Percentiles rank a stretch among this genome's conserved stretches.
phyloP scores from a whole-genome alignment of 352 stramenopile species.

The Phytophthora melonis region DNA sequence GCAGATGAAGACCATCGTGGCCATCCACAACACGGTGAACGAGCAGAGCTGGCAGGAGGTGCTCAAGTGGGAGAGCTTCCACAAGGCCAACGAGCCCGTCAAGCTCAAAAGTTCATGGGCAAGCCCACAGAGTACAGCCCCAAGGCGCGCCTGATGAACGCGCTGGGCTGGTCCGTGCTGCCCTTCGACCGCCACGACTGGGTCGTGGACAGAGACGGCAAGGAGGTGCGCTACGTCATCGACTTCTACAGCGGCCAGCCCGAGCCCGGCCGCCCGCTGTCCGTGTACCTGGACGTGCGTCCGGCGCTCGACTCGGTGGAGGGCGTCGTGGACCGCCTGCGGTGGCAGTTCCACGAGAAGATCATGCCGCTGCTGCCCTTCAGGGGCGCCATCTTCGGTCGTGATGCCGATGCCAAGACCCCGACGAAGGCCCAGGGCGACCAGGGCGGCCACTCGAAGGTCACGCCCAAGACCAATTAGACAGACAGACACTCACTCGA shows the following conservation, averaged over 20 bases:
- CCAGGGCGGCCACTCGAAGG: constrained; percentile 42
- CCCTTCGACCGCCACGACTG: constrained; percentile 99
- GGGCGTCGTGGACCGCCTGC: constrained; percentile 75
- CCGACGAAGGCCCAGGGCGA: constrained; percentile 13
- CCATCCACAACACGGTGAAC: constrained; percentile 98
- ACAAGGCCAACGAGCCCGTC: constrained; percentile 65
- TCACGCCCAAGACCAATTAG: constrained; percentile 48
- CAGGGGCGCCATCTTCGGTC: constrained; percentile 56
- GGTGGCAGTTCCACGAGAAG: constrained; percentile 86
- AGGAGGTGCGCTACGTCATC: constrained; percentile 98
- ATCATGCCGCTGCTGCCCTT: constrained; percentile 80
- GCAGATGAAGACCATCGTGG: constrained; percentile 96
- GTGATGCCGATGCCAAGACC: constrained; percentile 4
- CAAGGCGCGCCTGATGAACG: constrained; percentile 93
- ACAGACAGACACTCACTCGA: not conserved
- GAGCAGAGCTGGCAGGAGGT: constrained; percentile 96
- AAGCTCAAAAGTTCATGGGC: constrained; percentile 96
- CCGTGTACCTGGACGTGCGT: constrained; percentile 97
- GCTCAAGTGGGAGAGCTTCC: constrained; percentile 91
- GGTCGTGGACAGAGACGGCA: constrained; percentile 93
- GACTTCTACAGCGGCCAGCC: constrained; percentile 98
- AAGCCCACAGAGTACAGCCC: constrained; percentile 95
- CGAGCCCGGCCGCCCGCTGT: constrained; percentile 79
- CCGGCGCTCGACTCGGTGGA: constrained; percentile 95
- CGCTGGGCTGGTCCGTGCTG: constrained; percentile 88